Conservation (phyloP, 495 filamentous ascomycete genomes). For the Tuber borchii region DNA sequence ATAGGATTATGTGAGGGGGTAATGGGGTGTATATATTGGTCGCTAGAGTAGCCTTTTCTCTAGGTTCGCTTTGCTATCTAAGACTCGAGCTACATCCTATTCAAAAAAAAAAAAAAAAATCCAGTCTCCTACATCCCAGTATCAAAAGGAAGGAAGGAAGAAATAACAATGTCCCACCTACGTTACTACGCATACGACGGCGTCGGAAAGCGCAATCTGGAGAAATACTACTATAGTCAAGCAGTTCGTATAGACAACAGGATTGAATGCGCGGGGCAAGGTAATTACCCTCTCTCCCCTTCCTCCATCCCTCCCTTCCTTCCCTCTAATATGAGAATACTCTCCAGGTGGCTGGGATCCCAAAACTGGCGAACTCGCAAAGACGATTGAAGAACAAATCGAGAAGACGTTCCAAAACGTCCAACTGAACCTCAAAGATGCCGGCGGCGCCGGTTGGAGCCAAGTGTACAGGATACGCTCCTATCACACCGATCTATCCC, state of each 20-base stretch:
- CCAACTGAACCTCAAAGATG: conserved; percentile 46
- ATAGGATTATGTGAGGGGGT: too few species aligned
- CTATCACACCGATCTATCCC: conserved; percentile 48
- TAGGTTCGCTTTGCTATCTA: too few species aligned
- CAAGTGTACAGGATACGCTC: conserved; percentile 52
- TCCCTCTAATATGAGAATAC: neutral
- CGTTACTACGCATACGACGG: conserved; percentile 47
- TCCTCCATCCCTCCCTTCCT: neutral
- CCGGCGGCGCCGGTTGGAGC: conserved; percentile 54
- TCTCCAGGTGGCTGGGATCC: conserved; percentile 51
- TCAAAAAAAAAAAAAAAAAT: too few species aligned
- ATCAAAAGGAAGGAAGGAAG: too few species aligned
- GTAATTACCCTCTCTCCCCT: conserved; percentile 34
- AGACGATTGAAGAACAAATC: conserved; percentile 48
- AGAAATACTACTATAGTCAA: conserved; percentile 50
- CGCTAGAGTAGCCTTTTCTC: too few species aligned
- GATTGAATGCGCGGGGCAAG: conserved; percentile 54
- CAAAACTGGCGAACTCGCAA: conserved; percentile 42
- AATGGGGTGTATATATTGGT: too few species aligned
- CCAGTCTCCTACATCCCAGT: too few species aligned
- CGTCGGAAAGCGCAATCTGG: conserved; percentile 43
- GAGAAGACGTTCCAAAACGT: conserved; percentile 54
- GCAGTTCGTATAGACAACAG: conserved; percentile 51
- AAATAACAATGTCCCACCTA: conserved; percentile 46
- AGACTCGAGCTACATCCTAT: too few species aligned